Percentiles rank a stretch among this genome's conserved stretches.
phyloP scores from a whole-genome alignment of 306 rosid species.

The Trifolium subterraneum region DNA sequence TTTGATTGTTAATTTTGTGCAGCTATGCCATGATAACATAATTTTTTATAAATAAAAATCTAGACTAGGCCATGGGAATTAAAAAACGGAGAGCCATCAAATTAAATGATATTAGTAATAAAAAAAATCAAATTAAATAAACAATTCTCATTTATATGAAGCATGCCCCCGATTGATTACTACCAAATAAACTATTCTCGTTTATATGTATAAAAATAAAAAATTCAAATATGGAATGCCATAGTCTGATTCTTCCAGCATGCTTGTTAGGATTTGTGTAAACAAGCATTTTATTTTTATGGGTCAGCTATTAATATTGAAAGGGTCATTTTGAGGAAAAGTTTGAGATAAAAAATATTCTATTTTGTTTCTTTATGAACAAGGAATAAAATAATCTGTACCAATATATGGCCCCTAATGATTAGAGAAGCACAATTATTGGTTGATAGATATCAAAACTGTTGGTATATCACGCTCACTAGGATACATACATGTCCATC shows the following conservation, averaged over 20 bases:
- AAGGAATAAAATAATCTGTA: background rate
- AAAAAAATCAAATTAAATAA: background rate
- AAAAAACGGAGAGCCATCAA: background rate
- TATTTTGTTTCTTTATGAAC: background rate
- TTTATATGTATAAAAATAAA: background rate
- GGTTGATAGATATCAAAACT: background rate
- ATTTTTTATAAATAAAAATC: no score
- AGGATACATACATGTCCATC: background rate
- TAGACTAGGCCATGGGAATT: no score
- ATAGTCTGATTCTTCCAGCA: background rate
- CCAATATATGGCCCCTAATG: conserved; percentile 4
- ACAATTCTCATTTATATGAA: background rate
- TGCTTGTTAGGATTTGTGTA: background rate
- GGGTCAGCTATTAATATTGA: background rate
- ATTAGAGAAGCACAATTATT: conserved; percentile 4
- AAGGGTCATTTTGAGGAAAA: background rate
- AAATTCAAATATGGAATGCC: background rate
- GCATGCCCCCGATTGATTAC: background rate
- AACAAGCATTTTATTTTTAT: background rate
- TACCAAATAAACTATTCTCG: background rate
- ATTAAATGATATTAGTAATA: no score
- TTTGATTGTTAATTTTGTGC: background rate
- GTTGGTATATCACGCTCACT: background rate
- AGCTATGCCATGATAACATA: background rate
- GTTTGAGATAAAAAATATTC: background rate